Evolutionary conservation across 2,329 filamentous ascomycete species (phyloP).

Genomic region (Diatrype stigma): DNA sequence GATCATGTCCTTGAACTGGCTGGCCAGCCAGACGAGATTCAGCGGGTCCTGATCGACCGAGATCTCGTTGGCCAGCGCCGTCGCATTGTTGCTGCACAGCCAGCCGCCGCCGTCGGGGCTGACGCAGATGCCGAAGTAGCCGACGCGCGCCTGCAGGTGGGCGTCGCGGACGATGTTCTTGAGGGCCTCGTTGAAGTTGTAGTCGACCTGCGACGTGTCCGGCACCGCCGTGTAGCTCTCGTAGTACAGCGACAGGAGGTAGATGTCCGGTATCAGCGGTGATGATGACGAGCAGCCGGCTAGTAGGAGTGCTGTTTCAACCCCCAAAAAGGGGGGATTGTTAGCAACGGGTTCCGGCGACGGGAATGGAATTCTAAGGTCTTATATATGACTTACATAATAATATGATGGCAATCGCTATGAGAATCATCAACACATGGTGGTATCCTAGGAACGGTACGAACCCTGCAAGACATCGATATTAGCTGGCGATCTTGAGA

Average conservation of each 20-base stretch:
- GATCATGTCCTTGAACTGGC: constrained; percentile 97
- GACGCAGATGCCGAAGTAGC: constrained; percentile 97
- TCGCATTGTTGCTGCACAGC: constrained; percentile 97
- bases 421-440: constrained; percentile 95
- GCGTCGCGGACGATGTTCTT: constrained; percentile 85
- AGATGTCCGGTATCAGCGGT: constrained; percentile 90
- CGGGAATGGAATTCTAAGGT: neutral
- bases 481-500: too few species aligned
- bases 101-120: constrained; percentile 86
- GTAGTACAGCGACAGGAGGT: constrained; percentile 98
- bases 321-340: neutral
- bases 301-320: constrained; percentile 70
- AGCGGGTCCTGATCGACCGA: constrained; percentile 89
- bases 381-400: constrained; percentile 66
- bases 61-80: constrained; percentile 83
- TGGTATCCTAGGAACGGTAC: constrained; percentile 69
- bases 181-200: constrained; percentile 79
- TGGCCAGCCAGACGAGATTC: constrained; percentile 94
- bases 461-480: constrained; percentile 42
- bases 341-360: constrained; percentile 1
- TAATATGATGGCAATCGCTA: constrained; percentile 88
- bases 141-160: constrained; percentile 82
- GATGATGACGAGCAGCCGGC: constrained; percentile 97
- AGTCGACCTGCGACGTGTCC: constrained; percentile 84
- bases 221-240: constrained; percentile 77